phyloP scores from a whole-genome alignment of 1,139 yeast species.

The Candida tropicalis region DNA sequence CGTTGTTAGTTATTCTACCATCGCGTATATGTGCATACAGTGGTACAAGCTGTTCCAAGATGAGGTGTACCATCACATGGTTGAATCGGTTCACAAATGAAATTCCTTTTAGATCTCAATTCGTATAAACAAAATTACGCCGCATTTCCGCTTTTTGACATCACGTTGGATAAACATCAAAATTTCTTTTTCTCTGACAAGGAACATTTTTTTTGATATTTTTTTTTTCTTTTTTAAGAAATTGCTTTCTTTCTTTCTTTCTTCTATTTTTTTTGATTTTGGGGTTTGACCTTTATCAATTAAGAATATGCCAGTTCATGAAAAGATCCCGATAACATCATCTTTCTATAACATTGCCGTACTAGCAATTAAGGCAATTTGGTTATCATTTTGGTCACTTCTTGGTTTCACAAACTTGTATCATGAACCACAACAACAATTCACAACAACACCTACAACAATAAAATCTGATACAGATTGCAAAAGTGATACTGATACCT shows the following conservation, averaged over 20 bases:
- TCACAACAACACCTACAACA: background rate
- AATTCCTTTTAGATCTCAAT: no score
- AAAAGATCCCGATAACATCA: slow-evolving; percentile 13
- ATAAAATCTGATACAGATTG: background rate
- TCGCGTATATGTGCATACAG: no score
- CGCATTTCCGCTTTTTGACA: background rate
- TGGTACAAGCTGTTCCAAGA: no score
- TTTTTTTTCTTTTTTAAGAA: background rate
- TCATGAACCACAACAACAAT: slow-evolving; percentile 1
- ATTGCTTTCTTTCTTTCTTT: background rate
- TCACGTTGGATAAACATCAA: no score
- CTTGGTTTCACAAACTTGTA: slow-evolving; percentile 7
- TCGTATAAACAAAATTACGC: no score
- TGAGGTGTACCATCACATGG: no score
- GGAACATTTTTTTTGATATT: no score
- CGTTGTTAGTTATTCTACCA: no score
- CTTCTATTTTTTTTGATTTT: background rate
- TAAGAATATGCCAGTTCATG: slow-evolving; percentile 16
- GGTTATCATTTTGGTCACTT: slow-evolving; percentile 8
- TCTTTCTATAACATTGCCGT: slow-evolving; percentile 13
- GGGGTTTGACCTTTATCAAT: background rate
- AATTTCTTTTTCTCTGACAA: no score
- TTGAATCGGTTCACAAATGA: no score
- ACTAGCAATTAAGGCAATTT: slow-evolving; percentile 10
- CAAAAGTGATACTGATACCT: background rate